Evolutionary conservation across 257 asterid species (phyloP).

Genomic region (Henckelia pumila): DNA sequence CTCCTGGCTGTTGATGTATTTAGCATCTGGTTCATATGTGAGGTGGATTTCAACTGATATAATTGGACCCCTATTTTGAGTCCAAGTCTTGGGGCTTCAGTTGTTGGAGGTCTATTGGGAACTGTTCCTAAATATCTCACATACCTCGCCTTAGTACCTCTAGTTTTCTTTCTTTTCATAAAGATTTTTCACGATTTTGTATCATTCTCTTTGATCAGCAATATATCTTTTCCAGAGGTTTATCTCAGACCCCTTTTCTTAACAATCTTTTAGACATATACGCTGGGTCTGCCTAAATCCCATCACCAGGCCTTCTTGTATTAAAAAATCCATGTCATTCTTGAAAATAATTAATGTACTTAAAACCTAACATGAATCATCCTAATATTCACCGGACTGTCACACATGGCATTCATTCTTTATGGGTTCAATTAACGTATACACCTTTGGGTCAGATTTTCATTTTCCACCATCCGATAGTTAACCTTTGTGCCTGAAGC

Average conservation of each 20-base stretch:
- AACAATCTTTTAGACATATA: background rate
- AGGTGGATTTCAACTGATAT: background rate
- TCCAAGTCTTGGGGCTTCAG: background rate
- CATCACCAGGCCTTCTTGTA: background rate
- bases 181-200: background rate
- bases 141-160: background rate
- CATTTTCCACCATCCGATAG: conserved; percentile 3
- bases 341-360: background rate
- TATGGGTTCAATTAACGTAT: background rate
- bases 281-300: background rate
- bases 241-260: background rate
- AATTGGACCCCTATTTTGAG: too few species aligned
- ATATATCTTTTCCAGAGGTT: background rate
- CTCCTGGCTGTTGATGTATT: too few species aligned
- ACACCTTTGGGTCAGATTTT: background rate
- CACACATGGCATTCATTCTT: background rate
- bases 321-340: background rate
- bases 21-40: background rate
- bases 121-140: background rate
- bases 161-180: too few species aligned
- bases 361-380: background rate
- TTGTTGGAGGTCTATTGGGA: background rate
- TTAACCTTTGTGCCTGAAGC: conserved; percentile 14
- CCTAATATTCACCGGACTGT: background rate
- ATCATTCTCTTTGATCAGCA: background rate